Evolutionary conservation across 768 basidiomycete species (phyloP).

Genomic region (Tylopilus plumbeoviolaceoides): DNA sequence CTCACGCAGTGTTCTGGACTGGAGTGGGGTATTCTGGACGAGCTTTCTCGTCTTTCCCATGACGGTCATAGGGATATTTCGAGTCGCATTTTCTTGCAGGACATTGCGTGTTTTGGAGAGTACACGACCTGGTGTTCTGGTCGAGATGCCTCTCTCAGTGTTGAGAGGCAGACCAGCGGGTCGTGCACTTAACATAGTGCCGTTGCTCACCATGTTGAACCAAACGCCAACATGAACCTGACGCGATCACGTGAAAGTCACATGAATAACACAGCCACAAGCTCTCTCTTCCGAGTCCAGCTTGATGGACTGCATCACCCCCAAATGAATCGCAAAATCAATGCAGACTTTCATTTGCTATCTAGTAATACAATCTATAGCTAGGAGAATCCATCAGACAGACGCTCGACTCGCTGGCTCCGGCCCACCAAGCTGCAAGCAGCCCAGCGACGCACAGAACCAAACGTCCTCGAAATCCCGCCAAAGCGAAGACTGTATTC

Average conservation of each 20-base stretch:
- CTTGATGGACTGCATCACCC: too few species aligned
- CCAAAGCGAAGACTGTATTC: conserved; percentile 45
- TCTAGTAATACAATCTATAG: too few species aligned
- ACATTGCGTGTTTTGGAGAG: conserved; percentile 35
- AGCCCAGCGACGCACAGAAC: conserved; percentile 31
- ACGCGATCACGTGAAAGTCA: conserved; percentile 27
- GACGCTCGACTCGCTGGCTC: conserved; percentile 54
- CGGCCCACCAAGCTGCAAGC: conserved; percentile 19
- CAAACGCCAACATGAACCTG: conserved; percentile 12
- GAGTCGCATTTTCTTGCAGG: conserved; percentile 48
- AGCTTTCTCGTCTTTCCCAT: conserved; percentile 44
- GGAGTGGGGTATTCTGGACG: conserved; percentile 34
- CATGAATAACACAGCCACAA: not conserved
- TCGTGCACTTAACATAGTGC: conserved; percentile 28
- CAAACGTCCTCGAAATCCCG: conserved; percentile 64
- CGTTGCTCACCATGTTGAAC: conserved; percentile 1
- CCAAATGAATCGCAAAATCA: too few species aligned
- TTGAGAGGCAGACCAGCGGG: conserved; percentile 26
- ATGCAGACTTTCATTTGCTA: too few species aligned
- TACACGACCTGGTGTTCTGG: conserved; percentile 56
- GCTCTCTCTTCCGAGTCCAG: too few species aligned
- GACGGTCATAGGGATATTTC: conserved; percentile 38
- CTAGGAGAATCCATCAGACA: conserved; percentile 57
- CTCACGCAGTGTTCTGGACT: conserved; percentile 29
- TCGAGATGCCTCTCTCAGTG: conserved; percentile 17